Base-by-base conservation (phyloP, 345 rosid species). In the Sisymbrium altissimum region DNA sequence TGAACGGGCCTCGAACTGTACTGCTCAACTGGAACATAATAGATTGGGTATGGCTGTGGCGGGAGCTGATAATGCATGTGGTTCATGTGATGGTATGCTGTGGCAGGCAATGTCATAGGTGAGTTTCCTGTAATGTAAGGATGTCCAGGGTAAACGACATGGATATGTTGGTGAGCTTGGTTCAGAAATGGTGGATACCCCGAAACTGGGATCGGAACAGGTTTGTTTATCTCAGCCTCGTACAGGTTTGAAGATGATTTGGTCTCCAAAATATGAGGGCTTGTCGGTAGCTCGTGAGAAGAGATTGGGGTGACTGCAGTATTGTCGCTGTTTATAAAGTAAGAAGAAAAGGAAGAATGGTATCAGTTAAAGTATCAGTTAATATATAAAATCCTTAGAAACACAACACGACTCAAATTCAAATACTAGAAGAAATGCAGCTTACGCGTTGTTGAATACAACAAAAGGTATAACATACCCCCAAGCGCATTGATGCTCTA, bases 21-120 rank as follows among this genome's bases (percentile, higher is more conserved):
- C 65, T 83, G 85, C 19, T 70, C 79, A 61, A 73, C 76, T 3
- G 94, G 88, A 30, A 83, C 36, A 53, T 76, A 40, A 41, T 86
- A 89, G 40, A 81, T 9, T 12, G 86, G 87, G 50, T 75, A 83
- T 3, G 86, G 75, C 13, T 83, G 89, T 70, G 79, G 84, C 6
- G 83, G 66, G 53, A 49, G 35, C 52, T 77, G 86, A 65, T 83
- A 86, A 66, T 83, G 82, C 44, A 76, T 10, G 2, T 77, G 86
- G 74, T 71, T 83, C 40, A 70, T 74, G 64, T 75, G 81, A 60
- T 78, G 87, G 78, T 77, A 83, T 49, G 81, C 4, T 61, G 73
- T 63, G 54, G 67, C 45, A 4, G 91, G 83, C 65, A 79, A 43
- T 18, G 75, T 21, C 30, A 72, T 66, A 38, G 79, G 54, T 12